A percentile compares a stretch with the other conserved stretches of the same genome.
Evolutionary conservation across 495 filamentous ascomycete species (phyloP).

Genomic region (Aspergillus carlsbadensis): DNA sequence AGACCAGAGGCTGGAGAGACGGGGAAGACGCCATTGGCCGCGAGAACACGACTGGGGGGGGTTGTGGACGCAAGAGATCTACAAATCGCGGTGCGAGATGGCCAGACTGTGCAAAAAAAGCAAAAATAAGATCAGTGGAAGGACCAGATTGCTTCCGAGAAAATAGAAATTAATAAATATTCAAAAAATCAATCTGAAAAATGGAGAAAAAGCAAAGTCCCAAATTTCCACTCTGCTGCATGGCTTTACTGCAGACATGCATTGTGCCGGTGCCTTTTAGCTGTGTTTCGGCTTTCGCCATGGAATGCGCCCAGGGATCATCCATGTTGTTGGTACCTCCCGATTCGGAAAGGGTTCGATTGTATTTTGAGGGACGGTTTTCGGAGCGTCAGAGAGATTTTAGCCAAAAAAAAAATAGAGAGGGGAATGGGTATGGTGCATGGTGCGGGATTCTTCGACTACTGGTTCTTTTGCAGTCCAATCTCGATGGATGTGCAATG

Average conservation of each 20-base stretch:
- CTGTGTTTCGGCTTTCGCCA: conserved; percentile 27
- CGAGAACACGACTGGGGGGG: neutral
- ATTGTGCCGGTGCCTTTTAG: conserved; percentile 20
- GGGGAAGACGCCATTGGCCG: neutral
- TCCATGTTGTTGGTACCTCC: conserved; percentile 28
- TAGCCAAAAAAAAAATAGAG: neutral
- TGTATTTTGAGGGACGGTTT: neutral
- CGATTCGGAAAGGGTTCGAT: conserved; percentile 19
- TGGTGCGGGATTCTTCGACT: conserved; percentile 9
- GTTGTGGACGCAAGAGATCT: conserved; percentile 11
- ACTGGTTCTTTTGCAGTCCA: conserved; percentile 16
- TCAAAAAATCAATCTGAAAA: conserved; percentile 6
- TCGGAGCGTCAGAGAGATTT: neutral
- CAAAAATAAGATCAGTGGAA: neutral
- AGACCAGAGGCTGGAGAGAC: conserved; percentile 2
- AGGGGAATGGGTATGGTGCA: neutral
- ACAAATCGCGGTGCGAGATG: conserved; percentile 18
- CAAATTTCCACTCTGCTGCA: conserved; percentile 21
- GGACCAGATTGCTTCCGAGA: neutral
- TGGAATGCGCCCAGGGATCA: conserved; percentile 35
- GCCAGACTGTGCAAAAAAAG: neutral
- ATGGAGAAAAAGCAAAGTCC: conserved; percentile 14
- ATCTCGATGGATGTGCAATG: conserved; percentile 20
- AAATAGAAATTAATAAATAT: conserved; percentile 6
- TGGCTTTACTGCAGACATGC: conserved; percentile 18